Conservation (phyloP, 495 filamentous ascomycete genomes). For the Penicillium odoratum region DNA sequence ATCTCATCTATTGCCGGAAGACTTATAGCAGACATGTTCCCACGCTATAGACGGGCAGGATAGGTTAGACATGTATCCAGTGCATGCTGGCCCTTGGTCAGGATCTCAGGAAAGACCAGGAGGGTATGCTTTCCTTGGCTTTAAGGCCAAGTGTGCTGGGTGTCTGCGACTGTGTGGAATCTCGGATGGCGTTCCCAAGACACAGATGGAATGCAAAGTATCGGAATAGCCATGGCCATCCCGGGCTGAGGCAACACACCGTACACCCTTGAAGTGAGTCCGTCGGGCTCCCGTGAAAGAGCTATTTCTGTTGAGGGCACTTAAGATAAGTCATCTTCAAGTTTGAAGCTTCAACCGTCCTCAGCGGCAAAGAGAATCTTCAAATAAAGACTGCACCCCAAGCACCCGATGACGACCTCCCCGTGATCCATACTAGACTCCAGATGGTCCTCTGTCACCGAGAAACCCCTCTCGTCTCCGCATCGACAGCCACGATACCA, state of each 20-base stretch:
- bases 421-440: slow-evolving; percentile 62
- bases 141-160: neutral
- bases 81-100: neutral
- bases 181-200: neutral
- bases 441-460: slow-evolving; percentile 68
- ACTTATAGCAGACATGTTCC: neutral
- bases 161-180: neutral
- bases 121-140: neutral
- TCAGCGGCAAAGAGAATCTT: slow-evolving; percentile 51
- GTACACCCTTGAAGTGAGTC: neutral
- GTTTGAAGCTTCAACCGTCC: slow-evolving; percentile 10
- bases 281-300: neutral
- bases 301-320: neutral
- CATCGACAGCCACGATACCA: slow-evolving; percentile 80
- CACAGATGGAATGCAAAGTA: neutral
- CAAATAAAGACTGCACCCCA: slow-evolving; percentile 80
- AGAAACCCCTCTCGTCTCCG: slow-evolving; percentile 72
- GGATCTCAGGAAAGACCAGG: neutral
- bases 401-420: slow-evolving; percentile 74
- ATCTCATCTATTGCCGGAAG: neutral
- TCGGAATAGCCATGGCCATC: neutral
- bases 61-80: neutral
- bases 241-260: neutral
- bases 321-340: neutral
- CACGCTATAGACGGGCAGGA: neutral